Percentiles rank a stretch among this genome's conserved stretches.
phyloP scores from a whole-genome alignment of 2,329 filamentous ascomycete genomes.

The Aciculosporium take region DNA sequence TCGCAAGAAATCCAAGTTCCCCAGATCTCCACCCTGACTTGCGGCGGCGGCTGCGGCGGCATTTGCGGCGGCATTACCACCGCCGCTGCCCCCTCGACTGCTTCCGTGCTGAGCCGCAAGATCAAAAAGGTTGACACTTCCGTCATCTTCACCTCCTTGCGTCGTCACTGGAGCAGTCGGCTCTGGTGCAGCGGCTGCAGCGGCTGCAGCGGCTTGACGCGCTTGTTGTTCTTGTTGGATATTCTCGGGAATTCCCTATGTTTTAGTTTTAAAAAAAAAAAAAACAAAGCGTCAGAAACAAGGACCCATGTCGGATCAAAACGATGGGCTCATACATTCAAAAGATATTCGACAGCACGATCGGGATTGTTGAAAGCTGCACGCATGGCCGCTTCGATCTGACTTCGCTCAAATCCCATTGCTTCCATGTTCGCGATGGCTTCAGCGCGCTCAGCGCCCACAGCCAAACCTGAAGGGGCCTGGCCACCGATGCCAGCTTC shows the following conservation, averaged over 20 bases:
- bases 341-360: constrained; percentile 87
- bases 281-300: not conserved
- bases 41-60: constrained; percentile 36
- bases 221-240: constrained; percentile 56
- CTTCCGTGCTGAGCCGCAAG: constrained; percentile 63
- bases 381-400: constrained; percentile 89
- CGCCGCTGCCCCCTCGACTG: constrained; percentile 29
- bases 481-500: constrained; percentile 26
- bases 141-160: constrained; percentile 42
- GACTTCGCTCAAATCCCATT: constrained; percentile 83
- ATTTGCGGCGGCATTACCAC: constrained; percentile 25
- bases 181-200: constrained; percentile 26
- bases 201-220: constrained; percentile 27
- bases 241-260: constrained; percentile 78
- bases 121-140: constrained; percentile 79
- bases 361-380: constrained; percentile 96
- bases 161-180: constrained; percentile 14
- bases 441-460: constrained; percentile 68
- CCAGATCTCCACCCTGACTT: constrained; percentile 40
- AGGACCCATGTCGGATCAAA: not conserved
- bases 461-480: constrained; percentile 62
- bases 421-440: constrained; percentile 88
- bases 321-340: constrained; percentile 48
- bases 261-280: not conserved
- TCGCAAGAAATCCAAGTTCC: constrained; percentile 83